phyloP scores from a whole-genome alignment of 805 yeast genomes.

The Brettanomyces custersianus region DNA sequence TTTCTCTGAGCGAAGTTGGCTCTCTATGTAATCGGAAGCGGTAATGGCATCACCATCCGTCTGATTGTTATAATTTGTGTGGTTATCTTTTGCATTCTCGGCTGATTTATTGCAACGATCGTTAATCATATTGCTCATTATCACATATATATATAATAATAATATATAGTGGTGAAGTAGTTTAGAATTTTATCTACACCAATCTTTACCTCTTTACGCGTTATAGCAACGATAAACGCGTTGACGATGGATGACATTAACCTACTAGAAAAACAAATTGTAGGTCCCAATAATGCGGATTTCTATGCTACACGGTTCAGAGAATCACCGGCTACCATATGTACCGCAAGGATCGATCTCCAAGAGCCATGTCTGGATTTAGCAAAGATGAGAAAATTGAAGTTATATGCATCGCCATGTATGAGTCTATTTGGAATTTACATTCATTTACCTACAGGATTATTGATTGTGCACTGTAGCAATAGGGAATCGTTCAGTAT shows the following conservation, averaged over 20 bases:
- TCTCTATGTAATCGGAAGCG: conserved; percentile 36
- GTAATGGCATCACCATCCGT: conserved; percentile 22
- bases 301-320: conserved; percentile 14
- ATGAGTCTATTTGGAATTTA: conserved; percentile 22
- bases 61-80: neutral
- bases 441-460: conserved; percentile 13
- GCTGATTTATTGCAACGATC: too few species aligned
- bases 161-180: too few species aligned
- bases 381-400: conserved; percentile 1
- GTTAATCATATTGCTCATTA: too few species aligned
- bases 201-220: too few species aligned
- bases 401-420: conserved; percentile 12
- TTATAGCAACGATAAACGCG: too few species aligned
- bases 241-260: too few species aligned
- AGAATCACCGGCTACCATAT: conserved; percentile 8
- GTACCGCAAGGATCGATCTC: conserved; percentile 6
- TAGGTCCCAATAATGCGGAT: conserved; percentile 15
- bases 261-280: conserved; percentile 14
- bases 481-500: conserved; percentile 18
- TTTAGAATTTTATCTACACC: too few species aligned
- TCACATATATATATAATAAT: too few species aligned
- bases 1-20: conserved; percentile 43
- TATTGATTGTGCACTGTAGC: conserved; percentile 14
- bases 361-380: conserved; percentile 9
- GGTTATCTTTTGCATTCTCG: neutral